phyloP scores from a whole-genome alignment of 352 stramenopile species.

The Phytophthora melonis region DNA sequence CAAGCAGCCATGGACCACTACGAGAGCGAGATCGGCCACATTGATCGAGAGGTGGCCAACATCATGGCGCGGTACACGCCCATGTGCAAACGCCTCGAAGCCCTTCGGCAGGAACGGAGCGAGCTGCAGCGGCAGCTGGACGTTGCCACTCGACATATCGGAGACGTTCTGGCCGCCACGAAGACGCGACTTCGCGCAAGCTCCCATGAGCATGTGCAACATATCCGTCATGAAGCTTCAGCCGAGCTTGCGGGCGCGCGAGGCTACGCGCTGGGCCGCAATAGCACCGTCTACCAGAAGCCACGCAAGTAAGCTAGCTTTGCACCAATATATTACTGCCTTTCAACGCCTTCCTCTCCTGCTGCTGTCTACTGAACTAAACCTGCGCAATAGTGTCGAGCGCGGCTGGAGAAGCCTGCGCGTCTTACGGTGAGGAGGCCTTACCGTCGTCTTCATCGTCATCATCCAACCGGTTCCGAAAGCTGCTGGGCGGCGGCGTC shows the following conservation, averaged over 20 bases:
- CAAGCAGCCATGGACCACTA: conserved; percentile 61
- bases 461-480: conserved; percentile 43
- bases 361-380: conserved; percentile 16
- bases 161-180: conserved; percentile 68
- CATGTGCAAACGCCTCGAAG: conserved; percentile 66
- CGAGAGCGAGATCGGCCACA: conserved; percentile 65
- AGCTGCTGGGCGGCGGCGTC: conserved; percentile 31
- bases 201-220: conserved; percentile 66
- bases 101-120: conserved; percentile 56
- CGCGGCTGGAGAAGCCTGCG: conserved; percentile 6
- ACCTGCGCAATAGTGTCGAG: conserved; percentile 1
- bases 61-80: conserved; percentile 76
- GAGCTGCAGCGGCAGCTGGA: conserved; percentile 59
- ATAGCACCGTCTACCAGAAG: conserved; percentile 76
- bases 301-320: conserved; percentile 26
- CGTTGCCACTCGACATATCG: conserved; percentile 61
- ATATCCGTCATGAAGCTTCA: conserved; percentile 69
- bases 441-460: conserved; percentile 67
- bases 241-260: conserved; percentile 54
- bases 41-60: conserved; percentile 66
- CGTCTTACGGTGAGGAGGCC: conserved; percentile 50
- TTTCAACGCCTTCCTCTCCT: conserved; percentile 17
- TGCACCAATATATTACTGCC: conserved; percentile 27
- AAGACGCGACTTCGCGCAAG: conserved; percentile 64
- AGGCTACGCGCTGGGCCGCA: conserved; percentile 64